Percentiles rank a stretch among this genome's conserved stretches.
These are phyloP conservation scores for Colletotrichum sojae DNA, from an alignment of 2,329 filamentous ascomycete genomes.

Conservation along the genomic window DNA sequence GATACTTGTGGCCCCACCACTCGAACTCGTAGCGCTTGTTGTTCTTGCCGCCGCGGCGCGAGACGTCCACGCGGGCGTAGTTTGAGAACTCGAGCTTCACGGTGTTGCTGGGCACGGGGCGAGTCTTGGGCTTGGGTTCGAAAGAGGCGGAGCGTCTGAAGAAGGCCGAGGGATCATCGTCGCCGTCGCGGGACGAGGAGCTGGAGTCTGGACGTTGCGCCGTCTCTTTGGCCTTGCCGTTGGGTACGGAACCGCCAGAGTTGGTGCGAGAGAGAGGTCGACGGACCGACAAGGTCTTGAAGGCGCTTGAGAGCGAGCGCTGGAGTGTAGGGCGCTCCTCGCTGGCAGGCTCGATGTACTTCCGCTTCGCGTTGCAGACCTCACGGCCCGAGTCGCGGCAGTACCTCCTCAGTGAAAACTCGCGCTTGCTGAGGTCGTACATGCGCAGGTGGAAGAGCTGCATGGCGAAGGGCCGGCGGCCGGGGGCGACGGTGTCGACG, in stretches of 20 bases:
- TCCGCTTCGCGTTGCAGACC: conserved; percentile 86
- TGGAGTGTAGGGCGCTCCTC: conserved; percentile 59
- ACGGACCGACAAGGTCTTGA: conserved; percentile 60
- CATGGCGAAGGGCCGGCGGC: conserved; percentile 76
- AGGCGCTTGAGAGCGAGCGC: conserved; percentile 63
- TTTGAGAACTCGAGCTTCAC: conserved; percentile 97
- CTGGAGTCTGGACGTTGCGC: conserved; percentile 53
- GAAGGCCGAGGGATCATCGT: conserved; percentile 49
- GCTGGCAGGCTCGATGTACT: conserved; percentile 70
- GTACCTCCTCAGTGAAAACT: conserved; percentile 93
- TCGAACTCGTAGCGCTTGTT: conserved; percentile 90
- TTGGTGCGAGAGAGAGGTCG: conserved; percentile 54
- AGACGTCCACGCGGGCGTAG: conserved; percentile 92
- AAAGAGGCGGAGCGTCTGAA: conserved; percentile 48
- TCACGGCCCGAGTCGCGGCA: conserved; percentile 94
- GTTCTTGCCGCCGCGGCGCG: conserved; percentile 74
- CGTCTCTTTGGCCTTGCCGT: conserved; percentile 43
- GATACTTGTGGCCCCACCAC: conserved; percentile 91
- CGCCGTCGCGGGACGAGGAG: conserved; percentile 50
- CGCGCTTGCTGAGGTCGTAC: conserved; percentile 87
- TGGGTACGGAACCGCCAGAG: conserved; percentile 51
- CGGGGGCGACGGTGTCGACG: conserved; percentile 82
- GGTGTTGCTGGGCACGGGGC: conserved; percentile 75
- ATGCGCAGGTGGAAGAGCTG: conserved; percentile 95
- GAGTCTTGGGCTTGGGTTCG: conserved; percentile 53